These are phyloP conservation scores for Alternaria sp. DNA, from an alignment of 2,329 filamentous ascomycete species.

Conservation along the genomic window DNA sequence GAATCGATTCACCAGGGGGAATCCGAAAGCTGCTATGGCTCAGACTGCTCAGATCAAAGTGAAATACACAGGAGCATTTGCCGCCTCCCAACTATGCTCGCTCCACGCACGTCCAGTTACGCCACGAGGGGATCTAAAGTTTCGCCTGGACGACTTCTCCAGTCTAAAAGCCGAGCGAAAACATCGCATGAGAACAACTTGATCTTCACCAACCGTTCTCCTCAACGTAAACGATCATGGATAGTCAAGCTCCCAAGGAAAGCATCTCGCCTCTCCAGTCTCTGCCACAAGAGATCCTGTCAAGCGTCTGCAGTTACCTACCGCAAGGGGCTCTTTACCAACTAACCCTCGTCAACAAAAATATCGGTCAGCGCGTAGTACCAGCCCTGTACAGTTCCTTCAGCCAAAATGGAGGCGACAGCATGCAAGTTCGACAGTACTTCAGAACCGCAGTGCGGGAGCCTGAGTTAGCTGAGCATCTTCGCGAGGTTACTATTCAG, in stretches of 20 bases:
- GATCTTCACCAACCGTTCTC: neutral
- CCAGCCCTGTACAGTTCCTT: neutral
- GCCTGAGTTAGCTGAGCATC: neutral
- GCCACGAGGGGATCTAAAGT: neutral
- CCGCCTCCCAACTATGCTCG: neutral
- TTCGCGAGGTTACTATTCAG: neutral
- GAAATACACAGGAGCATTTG: neutral
- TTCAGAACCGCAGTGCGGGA: neutral
- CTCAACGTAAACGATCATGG: neutral
- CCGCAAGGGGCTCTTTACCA: neutral
- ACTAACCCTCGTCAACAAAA: neutral
- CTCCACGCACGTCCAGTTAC: neutral
- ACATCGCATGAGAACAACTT: neutral
- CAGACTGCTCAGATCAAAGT: neutral
- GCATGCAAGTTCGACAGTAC: neutral
- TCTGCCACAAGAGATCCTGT: neutral
- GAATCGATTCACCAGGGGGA: neutral
- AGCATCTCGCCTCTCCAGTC: neutral
- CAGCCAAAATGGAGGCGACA: neutral
- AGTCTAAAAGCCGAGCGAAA: neutral
- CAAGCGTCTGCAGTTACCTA: neutral
- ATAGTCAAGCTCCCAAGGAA: neutral
- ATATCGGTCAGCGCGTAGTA: neutral
- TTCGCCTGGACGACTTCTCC: neutral
- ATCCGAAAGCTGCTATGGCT: no score